Base-by-base conservation (phyloP, 805 yeast genomes). In the Lipomyces mesembrius region DNA sequence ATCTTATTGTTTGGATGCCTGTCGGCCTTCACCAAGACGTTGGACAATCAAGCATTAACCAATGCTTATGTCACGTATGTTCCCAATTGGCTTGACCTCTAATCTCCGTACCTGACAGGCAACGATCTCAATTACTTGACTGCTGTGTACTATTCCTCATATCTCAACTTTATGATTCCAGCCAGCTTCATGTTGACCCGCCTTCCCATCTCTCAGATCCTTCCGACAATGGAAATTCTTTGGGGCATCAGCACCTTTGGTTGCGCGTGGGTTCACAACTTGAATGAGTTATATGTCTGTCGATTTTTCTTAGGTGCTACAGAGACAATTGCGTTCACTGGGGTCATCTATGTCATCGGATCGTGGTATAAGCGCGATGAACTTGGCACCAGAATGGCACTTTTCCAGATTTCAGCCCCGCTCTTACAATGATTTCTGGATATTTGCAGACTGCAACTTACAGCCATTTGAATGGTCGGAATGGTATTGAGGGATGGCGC, bases 401-500 rank as follows among this genome's bases (percentile, higher is more conserved):
- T 77, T 5, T 81, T 80, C 66, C 78, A 80, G 27, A 74, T 77
- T 3, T 77, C 81, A 7, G 73, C 81, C 2, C 74, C 77, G 56
- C 72, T 82, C n/a, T n/a, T n/a, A n/a, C n/a, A n/a, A 81, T 80
- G 77, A 79, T 80, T 65, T 77, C 81, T 12, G 83, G 84, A 4
- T 81, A 79, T 60, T 70, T 82, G 49, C 84, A 83, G 71, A 66
- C 79, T 9, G 84, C 83, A 0, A 83, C 82, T 3, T 79, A 77
- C 71, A 67, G 69, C 57, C 72, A 78, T 72, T 75, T 81, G 75
- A 76, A 77, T 62, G 83, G 83, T 34, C 76, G 72, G 55, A 77
- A 77, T 14, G 86, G 86, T 0, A 65, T 71, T 11, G 61, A 70
- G 82, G 87, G 65, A 11, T 87, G 91, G 91, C 82, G 86, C 76